Base-by-base conservation (phyloP, 306 rosid genomes). In the Ammopiptanthus mongolicus region DNA sequence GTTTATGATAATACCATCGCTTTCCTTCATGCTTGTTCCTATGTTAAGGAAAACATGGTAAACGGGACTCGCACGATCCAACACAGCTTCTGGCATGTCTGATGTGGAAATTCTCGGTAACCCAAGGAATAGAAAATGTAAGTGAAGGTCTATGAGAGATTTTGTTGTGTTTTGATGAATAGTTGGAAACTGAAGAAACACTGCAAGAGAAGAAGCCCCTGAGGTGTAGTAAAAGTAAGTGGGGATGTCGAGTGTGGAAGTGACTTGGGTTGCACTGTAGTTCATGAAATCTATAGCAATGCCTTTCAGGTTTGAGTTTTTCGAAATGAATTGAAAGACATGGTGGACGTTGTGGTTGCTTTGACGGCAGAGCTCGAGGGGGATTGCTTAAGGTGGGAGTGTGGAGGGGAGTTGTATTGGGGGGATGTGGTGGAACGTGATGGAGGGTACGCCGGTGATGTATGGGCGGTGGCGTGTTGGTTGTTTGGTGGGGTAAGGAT, bases 271-370 rank as follows among this genome's bases (percentile, higher is more conserved):
- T 2, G 77, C 48, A 1, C 3, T 5, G 21, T 18, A 36, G 78
- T 87, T 78, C 61, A 89, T 52, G 66, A 80, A 77, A 15, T 87
- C 87, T n/a, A 85, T 5, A 42, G 85, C 42, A 39, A 85, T 8
- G 0, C 84, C 94, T 18, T 59, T 48, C 23, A 56, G 41, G 23
- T 53, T 55, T 0, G 73, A n/a, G 31, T 47, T 18, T 21, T 68
- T n/a, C 3, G 81, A 57, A 10, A 77, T 41, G 15, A 51, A 67
- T n/a, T 1, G 7, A 53, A 78, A 52, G 18, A 14, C 8, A 3
- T 41, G 56, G 12, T 8, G 71, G 9, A 78, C 5, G 37, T 58
- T 34, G 1, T 33, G 69, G 76, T 33, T 9, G 31, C 52, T 57
- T 13, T 7, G 19, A 5, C 28, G 60, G 51, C 13, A 58, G n/a